Evolutionary conservation across 805 yeast genomes (phyloP).

Genomic region (Candida awuae): DNA sequence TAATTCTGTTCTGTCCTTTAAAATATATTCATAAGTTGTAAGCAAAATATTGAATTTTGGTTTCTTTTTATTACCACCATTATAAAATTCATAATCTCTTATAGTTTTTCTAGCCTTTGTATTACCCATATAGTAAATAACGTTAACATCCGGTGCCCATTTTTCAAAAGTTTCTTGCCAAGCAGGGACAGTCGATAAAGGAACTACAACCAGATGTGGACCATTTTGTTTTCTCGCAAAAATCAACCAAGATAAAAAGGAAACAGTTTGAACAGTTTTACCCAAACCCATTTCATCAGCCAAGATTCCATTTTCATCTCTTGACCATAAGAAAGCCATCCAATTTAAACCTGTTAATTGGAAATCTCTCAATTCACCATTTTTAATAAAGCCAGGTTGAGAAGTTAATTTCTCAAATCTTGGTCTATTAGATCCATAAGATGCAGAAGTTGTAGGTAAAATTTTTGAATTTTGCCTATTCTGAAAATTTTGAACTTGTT

Average conservation of each 20-base stretch:
- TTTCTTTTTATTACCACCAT: constrained; percentile 48
- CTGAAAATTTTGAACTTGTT: constrained; percentile 76
- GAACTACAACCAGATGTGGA: constrained; percentile 94
- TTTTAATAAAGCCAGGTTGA: constrained; percentile 86
- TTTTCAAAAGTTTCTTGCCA: constrained; percentile 98
- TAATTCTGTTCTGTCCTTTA: constrained; percentile 76
- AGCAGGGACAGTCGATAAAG: constrained; percentile 91
- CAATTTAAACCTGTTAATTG: constrained; percentile 97
- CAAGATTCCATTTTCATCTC: constrained; percentile 92
- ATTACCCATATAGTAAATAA: constrained; percentile 89
- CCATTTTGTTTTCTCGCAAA: constrained; percentile 96
- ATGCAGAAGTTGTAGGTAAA: constrained; percentile 71
- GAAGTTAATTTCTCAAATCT: constrained; percentile 74
- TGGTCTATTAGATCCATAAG: constrained; percentile 71
- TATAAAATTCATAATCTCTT: constrained; percentile 77
- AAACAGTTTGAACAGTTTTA: constrained; percentile 93
- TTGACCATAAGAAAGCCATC: constrained; percentile 99
- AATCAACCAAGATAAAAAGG: constrained; percentile 89
- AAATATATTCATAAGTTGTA: constrained; percentile 93
- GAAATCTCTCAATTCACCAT: constrained; percentile 91
- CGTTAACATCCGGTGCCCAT: constrained; percentile 96
- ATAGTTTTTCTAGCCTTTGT: constrained; percentile 75
- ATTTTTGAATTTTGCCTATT: constrained; percentile 75
- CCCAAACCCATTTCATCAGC: constrained; percentile 99
- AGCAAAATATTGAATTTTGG: constrained; percentile 85